Evolutionary conservation across 805 yeast species (phyloP).

Genomic region (Pichia occidentalis): DNA sequence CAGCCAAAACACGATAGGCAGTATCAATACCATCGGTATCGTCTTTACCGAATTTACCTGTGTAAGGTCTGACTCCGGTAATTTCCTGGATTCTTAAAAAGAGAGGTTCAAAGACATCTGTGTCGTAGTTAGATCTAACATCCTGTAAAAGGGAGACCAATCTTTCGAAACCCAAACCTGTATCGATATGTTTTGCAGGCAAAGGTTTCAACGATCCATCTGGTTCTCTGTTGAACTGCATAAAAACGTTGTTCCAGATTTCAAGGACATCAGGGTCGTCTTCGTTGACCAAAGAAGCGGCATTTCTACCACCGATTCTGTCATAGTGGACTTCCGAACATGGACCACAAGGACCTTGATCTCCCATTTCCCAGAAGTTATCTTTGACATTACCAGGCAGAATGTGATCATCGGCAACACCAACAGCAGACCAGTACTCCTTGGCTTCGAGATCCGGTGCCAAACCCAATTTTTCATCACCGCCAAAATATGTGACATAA

Average conservation of each 20-base stretch:
- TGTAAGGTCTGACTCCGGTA: constrained; percentile 85
- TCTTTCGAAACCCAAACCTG: constrained; percentile 99
- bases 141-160: constrained; percentile 90
- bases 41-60: constrained; percentile 89
- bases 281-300: constrained; percentile 80
- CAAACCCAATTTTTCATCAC: constrained; percentile 75
- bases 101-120: constrained; percentile 91
- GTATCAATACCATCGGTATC: constrained; percentile 95
- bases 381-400: constrained; percentile 86
- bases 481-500: constrained; percentile 95
- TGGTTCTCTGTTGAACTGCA: constrained; percentile 92
- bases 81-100: constrained; percentile 83
- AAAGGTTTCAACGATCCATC: constrained; percentile 72
- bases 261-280: constrained; percentile 98
- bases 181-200: constrained; percentile 94
- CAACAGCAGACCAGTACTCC: constrained; percentile 76
- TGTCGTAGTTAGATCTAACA: constrained; percentile 89
- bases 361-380: constrained; percentile 99
- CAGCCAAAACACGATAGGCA: constrained; percentile 96
- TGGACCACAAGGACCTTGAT: constrained; percentile 99
- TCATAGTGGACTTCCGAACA: constrained; percentile 97
- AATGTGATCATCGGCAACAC: constrained; percentile 88
- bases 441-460: constrained; percentile 94
- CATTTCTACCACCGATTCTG: constrained; percentile 97
- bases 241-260: constrained; percentile 96